Base-by-base conservation (phyloP, 2,329 filamentous ascomycete species). In the Botryosphaeria dothidea region DNA sequence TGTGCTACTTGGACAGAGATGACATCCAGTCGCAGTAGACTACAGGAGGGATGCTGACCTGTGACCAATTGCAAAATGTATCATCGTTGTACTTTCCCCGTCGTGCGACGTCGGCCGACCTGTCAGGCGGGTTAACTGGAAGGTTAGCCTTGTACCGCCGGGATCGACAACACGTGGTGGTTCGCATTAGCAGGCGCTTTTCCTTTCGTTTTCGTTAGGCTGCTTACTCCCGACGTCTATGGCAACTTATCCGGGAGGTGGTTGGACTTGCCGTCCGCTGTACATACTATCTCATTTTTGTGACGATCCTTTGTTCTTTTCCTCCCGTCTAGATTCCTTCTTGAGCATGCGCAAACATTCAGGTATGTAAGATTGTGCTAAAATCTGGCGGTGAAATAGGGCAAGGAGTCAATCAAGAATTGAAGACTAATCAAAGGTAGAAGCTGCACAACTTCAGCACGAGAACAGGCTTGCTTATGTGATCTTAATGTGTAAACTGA, bases 1-100 rank as follows among this genome's bases (percentile, higher is more conserved):
- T 58, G 54, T 38, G 54, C 54, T 36, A 58, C 36, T 36, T 31
- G 54, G 23, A 38, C 27, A 21, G 43, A 58, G 54, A 58, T 58
- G 54, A 58, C 54, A 58, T 43, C 54, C 21, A 19, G 38, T 36
- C 29, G 36, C 54, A 58, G 36, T 19, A 15, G 43, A n/a, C 54
- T 43, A 58, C 36, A 29, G 34, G 49, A 36, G 54, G 41, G 36
- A 43, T 23, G 36, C 54, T 41, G 23, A 19, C 36, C 15, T 6
- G 11, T 13, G 21, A 38, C 54, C 54, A 58, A 43, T 41, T 43
- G 54, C 23, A 45, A 58, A 11, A 15, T 15, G 21, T 11, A 41
- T 41, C 8, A 19, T 34, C n/a, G 38, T 45, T 25, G 36, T 43
- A 31, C 25, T 25, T 58, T 43, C n/a, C 54, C 15, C 29, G 25